Evolutionary conservation across 306 rosid genomes (phyloP).

Genomic region (Oxytropis ochrocephala): DNA sequence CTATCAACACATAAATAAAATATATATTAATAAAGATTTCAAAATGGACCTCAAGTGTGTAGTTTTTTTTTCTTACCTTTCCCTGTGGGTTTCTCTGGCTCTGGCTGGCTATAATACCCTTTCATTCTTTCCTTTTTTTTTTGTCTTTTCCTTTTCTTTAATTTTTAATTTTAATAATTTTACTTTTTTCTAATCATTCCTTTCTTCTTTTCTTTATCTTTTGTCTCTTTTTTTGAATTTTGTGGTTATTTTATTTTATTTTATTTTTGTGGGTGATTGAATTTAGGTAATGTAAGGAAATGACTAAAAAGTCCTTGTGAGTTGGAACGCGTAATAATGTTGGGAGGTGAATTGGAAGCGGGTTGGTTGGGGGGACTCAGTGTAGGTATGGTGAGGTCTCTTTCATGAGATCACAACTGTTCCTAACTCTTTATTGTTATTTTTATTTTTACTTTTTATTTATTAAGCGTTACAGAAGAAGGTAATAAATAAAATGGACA

Average conservation of each 20-base stretch:
- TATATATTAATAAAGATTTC: not conserved
- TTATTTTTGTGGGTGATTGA: not conserved
- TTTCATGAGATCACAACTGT: slow-evolving; percentile 13
- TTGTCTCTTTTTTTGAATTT: not conserved
- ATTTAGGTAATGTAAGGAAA: not conserved
- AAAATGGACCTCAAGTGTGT: not conserved
- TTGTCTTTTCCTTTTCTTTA: not conserved
- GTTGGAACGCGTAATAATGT: not conserved
- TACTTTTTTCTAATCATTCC: not conserved
- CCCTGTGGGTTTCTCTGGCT: slow-evolving; percentile 31
- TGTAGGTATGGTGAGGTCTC: slow-evolving; percentile 12
- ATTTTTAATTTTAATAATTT: not conserved
- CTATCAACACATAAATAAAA: slow-evolving; percentile 21
- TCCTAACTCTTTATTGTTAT: not conserved
- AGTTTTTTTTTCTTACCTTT: slow-evolving; percentile 10
- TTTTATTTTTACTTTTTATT: not conserved
- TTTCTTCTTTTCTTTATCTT: not conserved
- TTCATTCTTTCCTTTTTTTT: no score
- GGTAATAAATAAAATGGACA: no score
- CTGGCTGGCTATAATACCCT: slow-evolving; percentile 22
- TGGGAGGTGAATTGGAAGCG: not conserved
- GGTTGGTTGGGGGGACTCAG: slow-evolving; percentile 8
- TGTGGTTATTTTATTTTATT: not conserved
- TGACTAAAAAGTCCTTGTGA: not conserved
- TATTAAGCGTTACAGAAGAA: not conserved